These are phyloP conservation scores for Skeletonema menzelii DNA, from an alignment of 108 stramenopile genomes.

Conservation along the genomic window DNA sequence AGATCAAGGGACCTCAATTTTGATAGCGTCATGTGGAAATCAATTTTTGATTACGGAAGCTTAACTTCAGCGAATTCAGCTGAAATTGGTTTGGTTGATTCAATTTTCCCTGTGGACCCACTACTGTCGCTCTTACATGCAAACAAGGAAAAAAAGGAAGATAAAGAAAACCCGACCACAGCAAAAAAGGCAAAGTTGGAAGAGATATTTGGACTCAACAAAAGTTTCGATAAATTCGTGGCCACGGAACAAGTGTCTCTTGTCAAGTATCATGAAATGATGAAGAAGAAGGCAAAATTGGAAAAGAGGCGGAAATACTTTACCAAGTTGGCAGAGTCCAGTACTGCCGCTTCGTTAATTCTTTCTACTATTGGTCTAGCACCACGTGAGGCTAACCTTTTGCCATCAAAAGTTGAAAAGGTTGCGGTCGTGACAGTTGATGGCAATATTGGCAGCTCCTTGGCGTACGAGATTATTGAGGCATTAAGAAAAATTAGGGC, in stretches of 20 bases:
- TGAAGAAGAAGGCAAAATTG: constrained; percentile 32
- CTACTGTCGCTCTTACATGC: constrained; percentile 48
- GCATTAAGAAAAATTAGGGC: constrained; percentile 60
- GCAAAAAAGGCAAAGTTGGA: constrained; percentile 33
- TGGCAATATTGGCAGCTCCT: constrained; percentile 56
- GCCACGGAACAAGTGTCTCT: constrained; percentile 30
- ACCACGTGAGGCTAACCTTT: neutral
- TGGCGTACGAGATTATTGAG: constrained; percentile 47
- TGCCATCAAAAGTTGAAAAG: constrained; percentile 36
- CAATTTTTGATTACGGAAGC: constrained; percentile 62
- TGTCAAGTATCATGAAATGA: constrained; percentile 25
- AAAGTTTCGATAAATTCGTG: constrained; percentile 23
- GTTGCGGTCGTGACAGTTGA: constrained; percentile 64
- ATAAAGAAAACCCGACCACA: neutral
- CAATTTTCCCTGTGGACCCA: constrained; percentile 53
- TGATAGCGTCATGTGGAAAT: constrained; percentile 63
- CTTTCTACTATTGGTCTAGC: constrained; percentile 30
- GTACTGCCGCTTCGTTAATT: constrained; percentile 29
- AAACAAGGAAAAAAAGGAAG: constrained; percentile 22
- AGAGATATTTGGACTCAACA: constrained; percentile 23
- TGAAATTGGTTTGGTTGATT: constrained; percentile 69
- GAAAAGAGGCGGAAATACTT: constrained; percentile 20
- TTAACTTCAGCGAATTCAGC: constrained; percentile 61
- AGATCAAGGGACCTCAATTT: constrained; percentile 38
- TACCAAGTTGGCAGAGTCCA: constrained; percentile 32